phyloP scores from a whole-genome alignment of 2,329 filamentous ascomycete species.

The Clarireedia hainanense region DNA sequence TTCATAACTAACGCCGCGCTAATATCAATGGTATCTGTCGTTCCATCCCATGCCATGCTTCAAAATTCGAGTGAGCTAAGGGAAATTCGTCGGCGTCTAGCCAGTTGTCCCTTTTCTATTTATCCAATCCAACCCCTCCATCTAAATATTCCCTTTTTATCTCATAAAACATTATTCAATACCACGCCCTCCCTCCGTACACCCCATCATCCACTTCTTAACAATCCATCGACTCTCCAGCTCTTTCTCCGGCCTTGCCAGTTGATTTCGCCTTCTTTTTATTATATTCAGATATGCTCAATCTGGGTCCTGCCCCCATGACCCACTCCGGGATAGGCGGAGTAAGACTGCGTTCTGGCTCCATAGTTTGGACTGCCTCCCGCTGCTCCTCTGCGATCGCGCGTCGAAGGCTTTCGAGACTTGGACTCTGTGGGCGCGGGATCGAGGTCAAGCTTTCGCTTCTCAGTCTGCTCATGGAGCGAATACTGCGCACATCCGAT shows the following conservation, averaged over 20 bases:
- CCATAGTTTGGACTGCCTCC: conserved; percentile 7
- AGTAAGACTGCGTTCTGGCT: conserved; percentile 43
- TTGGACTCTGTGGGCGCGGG: conserved; percentile 43
- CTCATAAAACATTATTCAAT: conserved; percentile 4
- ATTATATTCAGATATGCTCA: conserved; percentile 41
- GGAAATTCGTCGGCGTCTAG: conserved; percentile 25
- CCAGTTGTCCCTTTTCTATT: conserved; percentile 16
- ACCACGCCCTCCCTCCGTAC: conserved; percentile 3
- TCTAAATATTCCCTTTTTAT: neutral
- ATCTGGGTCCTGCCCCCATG: conserved; percentile 43
- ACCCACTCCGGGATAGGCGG: conserved; percentile 57
- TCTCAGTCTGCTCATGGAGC: conserved; percentile 45
- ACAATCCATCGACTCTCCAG: conserved; percentile 9
- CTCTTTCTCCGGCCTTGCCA: conserved; percentile 12
- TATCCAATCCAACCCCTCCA: neutral
- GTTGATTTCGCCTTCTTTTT: conserved; percentile 17
- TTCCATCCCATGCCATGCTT: conserved; percentile 10
- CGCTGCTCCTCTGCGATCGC: conserved; percentile 26
- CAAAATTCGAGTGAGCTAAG: conserved; percentile 7
- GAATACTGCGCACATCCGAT: conserved; percentile 42
- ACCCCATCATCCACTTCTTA: neutral
- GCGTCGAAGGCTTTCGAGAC: conserved; percentile 36
- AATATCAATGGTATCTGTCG: conserved; percentile 28
- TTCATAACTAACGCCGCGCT: conserved; percentile 21
- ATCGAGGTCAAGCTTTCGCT: conserved; percentile 46